Evolutionary conservation across 176 grass and related monocot species (phyloP), one percentile per base, ranked within the genome.

Genomic region (Musa beccarii): DNA sequence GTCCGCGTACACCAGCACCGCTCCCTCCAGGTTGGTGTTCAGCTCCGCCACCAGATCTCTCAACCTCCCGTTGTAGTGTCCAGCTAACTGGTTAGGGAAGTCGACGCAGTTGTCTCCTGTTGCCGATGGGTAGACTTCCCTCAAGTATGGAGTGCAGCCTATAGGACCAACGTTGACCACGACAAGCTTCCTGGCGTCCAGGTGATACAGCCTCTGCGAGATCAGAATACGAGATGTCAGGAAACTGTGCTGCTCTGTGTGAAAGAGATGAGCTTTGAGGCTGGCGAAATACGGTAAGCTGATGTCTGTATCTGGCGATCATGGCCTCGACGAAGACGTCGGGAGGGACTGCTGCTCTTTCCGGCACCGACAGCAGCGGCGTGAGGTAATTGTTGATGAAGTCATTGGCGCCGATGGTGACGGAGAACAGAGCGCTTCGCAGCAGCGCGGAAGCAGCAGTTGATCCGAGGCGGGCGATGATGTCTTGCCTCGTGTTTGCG

Each of bases 341-440:
- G 66, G 89, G 80, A 0, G 89, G 73, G 53, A 87, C 82, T 2
- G 50, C 17, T 64, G 76, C 84, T 72, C 79, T 80, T 69, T 92
- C 43, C 53, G 86, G 82, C 55, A 68, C 80, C 53, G 86, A 89
- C 10, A 96, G 21, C 59, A 87, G 52, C 20, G 92, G 86, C 49
- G 79, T 54, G 34, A 96, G 89, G 76, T 96, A 96, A 84, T 96
- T 96, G 86, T 92, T 96, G 89, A 96, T 81, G 82, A 96, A 89
- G 81, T 96, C 89, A 78, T 92, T 96, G 72, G 92, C 92, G 23
- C 89, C 92, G 53, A 89, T 96, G 3, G 78, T 85, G 72, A 92
- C 71, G 0, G 92, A 76, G 77, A 91, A 96, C 83, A 96, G 80
- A 9, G 92, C 70, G 23, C 69, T 80, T 21, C 87, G 76, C 11